Conservation (phyloP, 1,284 basidiomycete genomes). For the Cryptococcus sp. region DNA sequence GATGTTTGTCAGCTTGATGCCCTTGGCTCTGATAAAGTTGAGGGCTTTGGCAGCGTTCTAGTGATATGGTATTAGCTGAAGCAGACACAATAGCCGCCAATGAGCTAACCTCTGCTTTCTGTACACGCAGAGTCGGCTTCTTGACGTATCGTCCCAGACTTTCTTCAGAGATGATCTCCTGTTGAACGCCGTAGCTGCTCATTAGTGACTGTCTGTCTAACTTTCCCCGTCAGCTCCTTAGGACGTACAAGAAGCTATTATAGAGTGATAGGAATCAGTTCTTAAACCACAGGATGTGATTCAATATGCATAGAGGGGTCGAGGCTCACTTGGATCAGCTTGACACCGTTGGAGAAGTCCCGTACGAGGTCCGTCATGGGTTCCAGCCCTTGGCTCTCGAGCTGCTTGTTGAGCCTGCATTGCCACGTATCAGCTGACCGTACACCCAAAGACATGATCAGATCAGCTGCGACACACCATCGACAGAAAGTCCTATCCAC, state of each 20-base stretch:
- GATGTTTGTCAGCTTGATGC: conserved; percentile 95
- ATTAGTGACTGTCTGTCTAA: background rate
- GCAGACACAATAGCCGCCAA: background rate
- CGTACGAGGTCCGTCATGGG: conserved; percentile 87
- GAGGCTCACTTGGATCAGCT: conserved; percentile 65
- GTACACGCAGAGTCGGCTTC: conserved; percentile 83
- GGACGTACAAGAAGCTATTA: conserved; percentile 29
- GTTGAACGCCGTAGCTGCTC: background rate
- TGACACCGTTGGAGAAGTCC: conserved; percentile 92
- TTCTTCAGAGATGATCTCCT: conserved; percentile 96
- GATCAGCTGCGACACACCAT: conserved; percentile 31
- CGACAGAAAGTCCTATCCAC: conserved; percentile 44
- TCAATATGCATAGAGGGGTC: background rate
- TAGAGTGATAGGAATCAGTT: background rate
- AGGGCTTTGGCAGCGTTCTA: conserved; percentile 91
- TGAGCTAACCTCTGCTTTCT: conserved; percentile 72
- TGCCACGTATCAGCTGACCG: background rate
- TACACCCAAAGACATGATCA: background rate
- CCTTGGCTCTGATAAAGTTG: conserved; percentile 89
- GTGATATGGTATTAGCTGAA: background rate
- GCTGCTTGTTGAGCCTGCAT: conserved; percentile 87
- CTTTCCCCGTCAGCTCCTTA: background rate
- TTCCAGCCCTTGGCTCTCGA: conserved; percentile 77
- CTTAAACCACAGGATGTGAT: background rate
- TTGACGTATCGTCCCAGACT: conserved; percentile 89